Conservation (phyloP, 208 protist species). For the Acanthamoeba polyphaga region DNA sequence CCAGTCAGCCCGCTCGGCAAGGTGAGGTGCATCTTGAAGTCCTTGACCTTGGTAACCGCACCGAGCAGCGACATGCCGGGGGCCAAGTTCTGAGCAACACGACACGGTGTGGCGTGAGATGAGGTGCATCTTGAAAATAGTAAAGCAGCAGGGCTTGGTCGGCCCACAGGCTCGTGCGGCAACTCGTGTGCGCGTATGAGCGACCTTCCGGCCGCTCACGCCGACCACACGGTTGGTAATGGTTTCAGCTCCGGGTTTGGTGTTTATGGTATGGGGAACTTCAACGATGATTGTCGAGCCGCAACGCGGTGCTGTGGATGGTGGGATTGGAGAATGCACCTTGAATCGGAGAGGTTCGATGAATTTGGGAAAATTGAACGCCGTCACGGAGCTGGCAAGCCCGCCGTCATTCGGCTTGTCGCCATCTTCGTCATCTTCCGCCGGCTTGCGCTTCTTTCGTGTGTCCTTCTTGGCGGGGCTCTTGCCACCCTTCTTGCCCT, state of each 20-base stretch:
- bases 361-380: conserved; percentile 8
- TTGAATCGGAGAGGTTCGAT: conserved; percentile 4
- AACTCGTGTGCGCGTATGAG: neutral
- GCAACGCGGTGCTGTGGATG: neutral
- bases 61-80: conserved; percentile 70
- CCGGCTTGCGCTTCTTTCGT: neutral
- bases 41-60: conserved; percentile 53
- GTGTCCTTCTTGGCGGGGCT: neutral
- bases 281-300: neutral
- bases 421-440: neutral
- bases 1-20: conserved; percentile 36
- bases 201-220: neutral
- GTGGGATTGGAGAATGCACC: neutral
- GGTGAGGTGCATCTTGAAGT: conserved; percentile 47
- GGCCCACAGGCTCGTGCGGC: neutral
- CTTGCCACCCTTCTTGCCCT: conserved; percentile 19
- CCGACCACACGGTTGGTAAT: neutral
- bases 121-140: neutral
- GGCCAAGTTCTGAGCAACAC: neutral
- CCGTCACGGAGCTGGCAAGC: conserved; percentile 37
- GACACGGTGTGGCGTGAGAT: neutral
- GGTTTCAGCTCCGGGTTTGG: conserved; percentile 31
- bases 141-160: too few relatives aligned
- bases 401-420: neutral
- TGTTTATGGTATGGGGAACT: neutral